Evolutionary conservation across 2,329 filamentous ascomycete species (phyloP), one percentile per base, ranked within the genome.

Genomic region (Fusarium sp.): DNA sequence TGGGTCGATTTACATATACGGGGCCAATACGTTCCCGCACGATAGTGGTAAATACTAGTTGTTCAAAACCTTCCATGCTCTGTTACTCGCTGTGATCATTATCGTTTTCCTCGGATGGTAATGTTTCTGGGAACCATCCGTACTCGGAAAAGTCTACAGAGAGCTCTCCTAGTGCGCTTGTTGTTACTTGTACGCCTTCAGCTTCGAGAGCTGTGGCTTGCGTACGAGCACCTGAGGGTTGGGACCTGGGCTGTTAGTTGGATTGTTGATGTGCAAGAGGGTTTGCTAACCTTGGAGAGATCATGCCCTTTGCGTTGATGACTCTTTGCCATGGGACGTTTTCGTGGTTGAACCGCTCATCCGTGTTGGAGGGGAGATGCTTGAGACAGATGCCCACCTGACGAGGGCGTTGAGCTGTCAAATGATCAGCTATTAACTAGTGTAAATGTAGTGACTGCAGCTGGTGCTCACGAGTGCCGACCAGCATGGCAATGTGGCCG

Each of bases 251-350:
- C 1, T 27, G 40, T 73, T 11, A 69, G 65, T 16, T 8, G 4
- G 13, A 9, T 0, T 3, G 11, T 5, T 20, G 0, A 7, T 8
- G 10, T 34, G 8, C 13, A 6, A 9, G 5, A 23, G 31, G 10
- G 13, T 29, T 34, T 4, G 56, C 70, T 18, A 53, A 95, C 93
- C 94, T 88, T 7, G 91, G 91, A 46, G 93, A 97, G 71, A 98
- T 96, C 64, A 88, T 83, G 20, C 95, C 94, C 79, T 92, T 95
- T 13, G 92, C 83, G 78, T 95, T 97, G 77, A 98, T 91, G 64
- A 98, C 92, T 62, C 96, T 85, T 82, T 98, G 95, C 95, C 95
- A 98, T 0, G 95, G 95, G 4, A 98, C 95, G 70, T 91, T 97
- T 23, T 83, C 83, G 64, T 86, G 83, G 78, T 97, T 90, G 81